Evolutionary conservation across 176 grass and related monocot species (phyloP).

Genomic region (Zoysia pacifica): DNA sequence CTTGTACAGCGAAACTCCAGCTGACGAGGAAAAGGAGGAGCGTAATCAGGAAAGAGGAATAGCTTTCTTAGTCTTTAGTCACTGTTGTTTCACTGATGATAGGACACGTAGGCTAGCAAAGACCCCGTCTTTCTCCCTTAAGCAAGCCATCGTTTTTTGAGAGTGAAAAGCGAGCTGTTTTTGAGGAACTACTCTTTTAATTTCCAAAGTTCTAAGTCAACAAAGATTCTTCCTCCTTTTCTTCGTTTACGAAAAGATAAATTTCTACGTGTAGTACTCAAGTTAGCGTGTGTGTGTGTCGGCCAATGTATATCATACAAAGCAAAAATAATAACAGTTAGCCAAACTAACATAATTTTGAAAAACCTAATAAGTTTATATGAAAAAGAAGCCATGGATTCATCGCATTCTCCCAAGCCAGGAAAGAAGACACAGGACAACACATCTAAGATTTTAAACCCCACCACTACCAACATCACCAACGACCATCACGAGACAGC

Average conservation of each 20-base stretch:
- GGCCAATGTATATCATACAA: background rate
- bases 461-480: slow-evolving; percentile 3
- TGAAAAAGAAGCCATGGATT: background rate
- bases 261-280: background rate
- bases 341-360: background rate
- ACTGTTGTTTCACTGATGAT: slow-evolving; percentile 32
- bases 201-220: slow-evolving; percentile 27
- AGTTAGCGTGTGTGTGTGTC: background rate
- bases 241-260: background rate
- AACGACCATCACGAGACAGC: background rate
- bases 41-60: background rate
- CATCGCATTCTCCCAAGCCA: background rate
- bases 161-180: background rate
- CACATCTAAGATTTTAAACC: slow-evolving; percentile 14
- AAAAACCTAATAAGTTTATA: background rate
- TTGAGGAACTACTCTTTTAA: background rate
- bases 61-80: slow-evolving; percentile 29
- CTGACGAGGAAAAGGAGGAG: background rate
- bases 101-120: slow-evolving; percentile 23
- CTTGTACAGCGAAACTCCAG: slow-evolving; percentile 28
- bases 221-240: background rate
- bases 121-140: background rate
- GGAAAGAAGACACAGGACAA: background rate
- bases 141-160: slow-evolving; percentile 25
- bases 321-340: too few species aligned